Evolutionary conservation across 345 rosid species (phyloP), one percentile per base, ranked within the genome.

Genomic region (Xanthoceras sorbifolium): DNA sequence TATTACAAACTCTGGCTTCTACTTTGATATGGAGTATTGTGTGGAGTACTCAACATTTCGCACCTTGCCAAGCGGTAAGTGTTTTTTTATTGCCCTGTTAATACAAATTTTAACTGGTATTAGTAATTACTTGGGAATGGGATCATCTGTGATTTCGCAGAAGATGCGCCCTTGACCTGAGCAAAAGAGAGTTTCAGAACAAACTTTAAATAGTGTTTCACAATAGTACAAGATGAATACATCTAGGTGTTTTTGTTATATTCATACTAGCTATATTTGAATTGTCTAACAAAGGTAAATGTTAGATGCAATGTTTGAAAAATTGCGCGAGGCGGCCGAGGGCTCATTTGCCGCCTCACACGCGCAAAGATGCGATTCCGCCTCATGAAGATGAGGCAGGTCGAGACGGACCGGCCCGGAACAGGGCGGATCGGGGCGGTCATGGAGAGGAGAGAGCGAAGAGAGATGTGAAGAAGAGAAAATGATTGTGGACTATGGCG

Each of bases 41-140:
- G 88, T 94, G 87, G 98, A 93, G 50, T 94, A 93, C 83, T 93
- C 99, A 69, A 90, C 97, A 79, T 95, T 95, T 84, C 89, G 78
- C 73, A 84, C 85, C 62, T 74, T 91, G 84, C 76, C 38, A 67
- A 78, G 76, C 36, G 80, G 99, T 95, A 83, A 83, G 92, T 81
- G 48, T 14, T 28, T 71, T 71, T 11, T 20, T 29, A 9, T 17
- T 55, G 57, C 29, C 40, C 42, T 80, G 57, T 38, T 78, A 40
- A 52, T 76, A 61, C 74, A 36, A 48, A 50, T 65, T 75, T 48
- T 34, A 55, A 14, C 46, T 57, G 40, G 32, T 22, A 72, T 70
- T n/a, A n/a, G n/a, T n/a, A n/a, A n/a, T n/a, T 15, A 6, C 63
- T 28, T 73, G 63, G 50, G 5, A 4, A 38, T 1, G 64, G 32